Percentiles rank a stretch among this genome's conserved stretches.
phyloP scores from a whole-genome alignment of 208 protist genomes.

The Leishmania guyanensis region DNA sequence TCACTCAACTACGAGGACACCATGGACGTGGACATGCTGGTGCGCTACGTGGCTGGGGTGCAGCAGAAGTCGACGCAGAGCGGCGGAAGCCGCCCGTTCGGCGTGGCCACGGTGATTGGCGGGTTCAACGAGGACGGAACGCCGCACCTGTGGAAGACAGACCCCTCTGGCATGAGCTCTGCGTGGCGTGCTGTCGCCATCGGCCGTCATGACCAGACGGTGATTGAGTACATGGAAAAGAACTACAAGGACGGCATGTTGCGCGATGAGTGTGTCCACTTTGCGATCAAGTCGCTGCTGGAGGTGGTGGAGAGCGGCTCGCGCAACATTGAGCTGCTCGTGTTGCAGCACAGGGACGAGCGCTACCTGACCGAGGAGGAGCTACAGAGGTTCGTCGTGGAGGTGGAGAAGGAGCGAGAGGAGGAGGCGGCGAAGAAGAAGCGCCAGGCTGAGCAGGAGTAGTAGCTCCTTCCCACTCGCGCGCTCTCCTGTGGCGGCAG shows the following conservation, averaged over 20 bases:
- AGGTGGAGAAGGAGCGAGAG: conserved; percentile 89
- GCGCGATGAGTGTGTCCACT: conserved; percentile 95
- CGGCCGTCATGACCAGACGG: conserved; percentile 97
- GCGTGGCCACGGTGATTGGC: conserved; percentile 99
- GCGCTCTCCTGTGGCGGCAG: not conserved
- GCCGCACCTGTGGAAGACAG: conserved; percentile 92
- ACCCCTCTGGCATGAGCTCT: conserved; percentile 87
- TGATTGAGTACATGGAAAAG: conserved; percentile 99
- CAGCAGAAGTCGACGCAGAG: conserved; percentile 99
- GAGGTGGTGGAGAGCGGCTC: conserved; percentile 96
- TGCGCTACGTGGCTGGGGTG: conserved; percentile 97
- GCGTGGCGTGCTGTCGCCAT: conserved; percentile 82
- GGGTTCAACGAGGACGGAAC: conserved; percentile 98
- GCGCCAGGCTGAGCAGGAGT: conserved; percentile 84
- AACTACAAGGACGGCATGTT: conserved; percentile 94
- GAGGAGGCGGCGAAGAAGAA: conserved; percentile 83
- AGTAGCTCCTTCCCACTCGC: conserved; percentile 11
- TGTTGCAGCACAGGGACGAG: conserved; percentile 70
- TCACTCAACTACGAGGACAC: conserved; percentile 98
- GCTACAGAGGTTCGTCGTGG: conserved; percentile 74
- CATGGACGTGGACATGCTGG: conserved; percentile 97
- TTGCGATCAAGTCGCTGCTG: conserved; percentile 98
- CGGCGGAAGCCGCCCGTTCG: conserved; percentile 99
- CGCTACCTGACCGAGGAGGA: conserved; percentile 80
- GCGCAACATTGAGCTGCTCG: conserved; percentile 90